phyloP scores from a whole-genome alignment of 805 yeast species.

The Metschnikowia colocasiae region DNA sequence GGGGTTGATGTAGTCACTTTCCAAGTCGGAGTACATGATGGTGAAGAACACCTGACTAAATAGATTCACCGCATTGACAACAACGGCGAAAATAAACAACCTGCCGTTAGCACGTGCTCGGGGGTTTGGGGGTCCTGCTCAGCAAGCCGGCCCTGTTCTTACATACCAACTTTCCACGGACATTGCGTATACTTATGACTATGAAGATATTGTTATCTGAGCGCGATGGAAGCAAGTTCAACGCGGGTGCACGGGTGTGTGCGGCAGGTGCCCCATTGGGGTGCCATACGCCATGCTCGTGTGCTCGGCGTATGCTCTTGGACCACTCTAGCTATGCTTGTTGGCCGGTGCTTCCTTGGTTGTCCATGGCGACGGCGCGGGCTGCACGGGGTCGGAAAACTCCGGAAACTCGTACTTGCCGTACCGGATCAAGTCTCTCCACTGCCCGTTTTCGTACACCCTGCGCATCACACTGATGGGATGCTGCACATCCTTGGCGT shows the following conservation, averaged over 20 bases:
- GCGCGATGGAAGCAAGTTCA: conserved; percentile 5
- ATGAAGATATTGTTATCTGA: neutral
- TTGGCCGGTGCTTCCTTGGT: neutral
- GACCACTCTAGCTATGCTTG: neutral
- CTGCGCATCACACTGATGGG: conserved; percentile 31
- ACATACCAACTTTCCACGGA: conserved; percentile 31
- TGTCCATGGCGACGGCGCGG: neutral
- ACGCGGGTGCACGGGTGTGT: conserved; percentile 4
- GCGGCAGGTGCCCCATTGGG: too few species aligned
- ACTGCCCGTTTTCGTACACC: conserved; percentile 16
- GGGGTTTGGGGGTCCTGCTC: too few species aligned
- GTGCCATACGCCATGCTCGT: too few species aligned
- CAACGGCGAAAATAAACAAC: conserved; percentile 71
- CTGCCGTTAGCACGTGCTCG: conserved; percentile 25
- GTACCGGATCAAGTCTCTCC: conserved; percentile 27
- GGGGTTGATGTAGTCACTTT: conserved; percentile 95
- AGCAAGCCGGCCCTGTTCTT: too few species aligned
- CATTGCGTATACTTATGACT: conserved; percentile 13
- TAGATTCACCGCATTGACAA: conserved; percentile 81
- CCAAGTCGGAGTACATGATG: conserved; percentile 91
- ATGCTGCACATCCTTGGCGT: conserved; percentile 15
- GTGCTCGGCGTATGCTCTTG: too few species aligned
- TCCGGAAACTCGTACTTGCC: conserved; percentile 29
- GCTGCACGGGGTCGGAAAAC: neutral
- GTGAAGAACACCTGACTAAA: conserved; percentile 93